A percentile compares a stretch with the other conserved stretches of the same genome.
Evolutionary conservation across 2,329 filamentous ascomycete genomes (phyloP).

Genomic region (Nemania sp.): DNA sequence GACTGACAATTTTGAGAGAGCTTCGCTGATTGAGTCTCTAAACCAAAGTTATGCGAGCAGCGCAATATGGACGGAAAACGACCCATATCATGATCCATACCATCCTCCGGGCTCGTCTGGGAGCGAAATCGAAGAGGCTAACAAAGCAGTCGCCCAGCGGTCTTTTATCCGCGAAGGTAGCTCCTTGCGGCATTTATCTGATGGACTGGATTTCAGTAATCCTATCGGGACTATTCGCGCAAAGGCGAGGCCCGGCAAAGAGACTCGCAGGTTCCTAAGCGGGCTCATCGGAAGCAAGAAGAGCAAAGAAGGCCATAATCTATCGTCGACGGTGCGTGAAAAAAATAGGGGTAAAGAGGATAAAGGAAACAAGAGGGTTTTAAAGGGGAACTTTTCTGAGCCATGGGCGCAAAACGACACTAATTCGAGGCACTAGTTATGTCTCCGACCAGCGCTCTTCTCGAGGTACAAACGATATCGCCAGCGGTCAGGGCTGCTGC

Average conservation of each 20-base stretch:
- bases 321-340: conserved; percentile 44
- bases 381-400: conserved; percentile 49
- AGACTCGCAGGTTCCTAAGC: conserved; percentile 57
- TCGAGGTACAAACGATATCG: conserved; percentile 17
- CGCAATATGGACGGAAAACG: conserved; percentile 53
- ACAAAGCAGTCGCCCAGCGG: conserved; percentile 41
- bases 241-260: conserved; percentile 52
- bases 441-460: conserved; percentile 36
- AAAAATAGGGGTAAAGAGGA: conserved; percentile 51
- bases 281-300: conserved; percentile 56
- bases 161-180: conserved; percentile 43
- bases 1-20: conserved; percentile 62
- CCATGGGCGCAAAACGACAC: conserved; percentile 50
- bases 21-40: conserved; percentile 54
- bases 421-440: conserved; percentile 52
- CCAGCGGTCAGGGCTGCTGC: conserved; percentile 3
- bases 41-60: conserved; percentile 54
- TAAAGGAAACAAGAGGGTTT: conserved; percentile 44
- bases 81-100: conserved; percentile 51
- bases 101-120: conserved; percentile 64
- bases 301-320: conserved; percentile 40
- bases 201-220: conserved; percentile 49
- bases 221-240: conserved; percentile 53
- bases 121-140: conserved; percentile 57
- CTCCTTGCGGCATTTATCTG: conserved; percentile 49